Percentiles rank a stretch among this genome's conserved stretches.
These are phyloP conservation scores for Cercospora sojina DNA, from an alignment of 2,329 filamentous ascomycete genomes.

Conservation along the genomic window DNA sequence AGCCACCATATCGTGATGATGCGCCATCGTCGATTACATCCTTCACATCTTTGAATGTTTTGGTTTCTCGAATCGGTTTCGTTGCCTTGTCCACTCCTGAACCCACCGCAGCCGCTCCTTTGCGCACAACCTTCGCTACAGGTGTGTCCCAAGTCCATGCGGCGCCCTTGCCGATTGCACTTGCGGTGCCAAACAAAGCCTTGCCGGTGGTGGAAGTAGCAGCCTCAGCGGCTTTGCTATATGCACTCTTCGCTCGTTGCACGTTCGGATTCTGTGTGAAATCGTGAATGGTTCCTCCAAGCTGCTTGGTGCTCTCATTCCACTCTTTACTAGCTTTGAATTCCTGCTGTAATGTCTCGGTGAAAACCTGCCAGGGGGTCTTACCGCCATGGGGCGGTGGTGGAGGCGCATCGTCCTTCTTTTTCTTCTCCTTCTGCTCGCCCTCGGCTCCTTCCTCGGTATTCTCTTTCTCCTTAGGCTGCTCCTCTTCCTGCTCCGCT, in stretches of 20 bases:
- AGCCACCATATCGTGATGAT: constrained; percentile 92
- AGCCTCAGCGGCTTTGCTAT: constrained; percentile 80
- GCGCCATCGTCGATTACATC: constrained; percentile 96
- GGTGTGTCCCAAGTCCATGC: constrained; percentile 96
- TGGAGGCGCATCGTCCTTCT: constrained; percentile 65
- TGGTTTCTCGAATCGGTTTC: constrained; percentile 86
- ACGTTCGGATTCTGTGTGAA: constrained; percentile 93
- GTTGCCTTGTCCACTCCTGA: constrained; percentile 92
- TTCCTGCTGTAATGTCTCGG: constrained; percentile 89
- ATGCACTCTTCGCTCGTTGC: constrained; percentile 79
- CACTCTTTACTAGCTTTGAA: constrained; percentile 98
- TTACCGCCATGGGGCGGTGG: constrained; percentile 98
- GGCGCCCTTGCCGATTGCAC: constrained; percentile 84
- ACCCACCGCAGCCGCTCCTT: constrained; percentile 81
- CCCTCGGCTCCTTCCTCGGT: constrained; percentile 48
- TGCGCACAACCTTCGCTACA: constrained; percentile 86
- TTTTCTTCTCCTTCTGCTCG: constrained; percentile 56
- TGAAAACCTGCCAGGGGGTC: constrained; percentile 97
- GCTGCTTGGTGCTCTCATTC: constrained; percentile 97
- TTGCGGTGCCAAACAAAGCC: constrained; percentile 81
- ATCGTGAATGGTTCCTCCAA: constrained; percentile 83
- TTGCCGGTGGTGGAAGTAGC: constrained; percentile 75
- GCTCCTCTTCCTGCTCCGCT: constrained; percentile 30
- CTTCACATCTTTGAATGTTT: constrained; percentile 90
- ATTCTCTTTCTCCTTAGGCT: constrained; percentile 43